Evolutionary conservation across 2,329 filamentous ascomycete species (phyloP), one percentile per base, ranked within the genome.

Genomic region (Dactylellina leptospora): DNA sequence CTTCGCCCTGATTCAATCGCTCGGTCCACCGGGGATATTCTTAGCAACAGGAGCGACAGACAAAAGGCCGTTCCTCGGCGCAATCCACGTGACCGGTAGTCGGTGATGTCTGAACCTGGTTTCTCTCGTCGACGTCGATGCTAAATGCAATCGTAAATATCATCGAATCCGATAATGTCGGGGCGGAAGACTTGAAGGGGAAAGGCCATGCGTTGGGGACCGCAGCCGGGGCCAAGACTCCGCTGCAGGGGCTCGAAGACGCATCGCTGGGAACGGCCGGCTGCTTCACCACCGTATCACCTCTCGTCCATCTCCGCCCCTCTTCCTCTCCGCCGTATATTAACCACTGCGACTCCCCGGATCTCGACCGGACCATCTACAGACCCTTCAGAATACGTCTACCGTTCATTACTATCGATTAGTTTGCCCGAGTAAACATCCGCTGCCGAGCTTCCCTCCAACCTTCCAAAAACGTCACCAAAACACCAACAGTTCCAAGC

Each of bases 1-100:
- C 4, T 51, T 10, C 38, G 59, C 59, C 59, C 59, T 63, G 59
- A 63, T 63, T 63, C 47, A 61, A 63, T 55, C 25, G 51, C 59
- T 63, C 48, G 51, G 47, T 33, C 28, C 50, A 10, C 33, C 40
- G n/a, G 27, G 25, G 30, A 40, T 63, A 63, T 63, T 63, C 25
- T 63, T 63, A 63, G 59, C 45, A 62, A 62, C 47, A 54, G 30
- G 30, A 61, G 28, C 30, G 30, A 33, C 6, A 6, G 13, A 6
- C 30, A 13, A 33, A 33, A 13, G 13, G 30, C 6, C 6, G 30
- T 13, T 13, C 30, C 13, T 33, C 30, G 6, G 13, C 30, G 30
- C 13, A 13, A 33, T 33, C 30, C 30, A 13, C 13, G 6, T 13
- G 30, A 33, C 6, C 6, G 30, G 13, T 6, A 6, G 30, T 33